Conservation (phyloP, 2,329 filamentous ascomycete genomes). For the Talaromyces pinophilus region DNA sequence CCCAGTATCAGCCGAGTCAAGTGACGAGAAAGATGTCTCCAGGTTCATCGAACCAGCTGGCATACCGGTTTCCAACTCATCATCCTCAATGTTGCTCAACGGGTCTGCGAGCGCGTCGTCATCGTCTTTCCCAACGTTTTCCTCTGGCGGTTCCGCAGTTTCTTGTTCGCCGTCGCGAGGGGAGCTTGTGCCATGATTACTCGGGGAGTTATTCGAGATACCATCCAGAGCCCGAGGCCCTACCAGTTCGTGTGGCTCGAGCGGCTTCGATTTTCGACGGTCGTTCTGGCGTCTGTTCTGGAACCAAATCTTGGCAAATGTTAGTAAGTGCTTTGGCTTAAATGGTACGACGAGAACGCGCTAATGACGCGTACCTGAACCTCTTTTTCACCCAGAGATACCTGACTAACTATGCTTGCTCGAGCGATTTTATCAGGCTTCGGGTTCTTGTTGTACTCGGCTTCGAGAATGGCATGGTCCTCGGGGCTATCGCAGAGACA, state of each 20-base stretch:
- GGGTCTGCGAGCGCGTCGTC: background rate
- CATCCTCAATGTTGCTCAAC: background rate
- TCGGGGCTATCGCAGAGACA: slow-evolving; percentile 63
- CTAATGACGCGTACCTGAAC: slow-evolving; percentile 72
- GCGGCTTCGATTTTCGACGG: slow-evolving; percentile 80
- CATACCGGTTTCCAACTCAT: background rate
- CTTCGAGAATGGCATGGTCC: slow-evolving; percentile 85
- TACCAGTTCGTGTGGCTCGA: slow-evolving; percentile 73
- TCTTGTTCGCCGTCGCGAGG: slow-evolving; percentile 28
- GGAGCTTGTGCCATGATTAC: slow-evolving; percentile 33
- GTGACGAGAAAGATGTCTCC: slow-evolving; percentile 14
- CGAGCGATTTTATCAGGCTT: slow-evolving; percentile 91
- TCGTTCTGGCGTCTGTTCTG: slow-evolving; percentile 94
- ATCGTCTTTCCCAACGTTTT: background rate
- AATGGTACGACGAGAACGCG: slow-evolving; percentile 5
- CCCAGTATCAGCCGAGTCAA: background rate
- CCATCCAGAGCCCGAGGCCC: slow-evolving; percentile 36
- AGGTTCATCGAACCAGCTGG: background rate
- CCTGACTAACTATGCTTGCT: slow-evolving; percentile 77
- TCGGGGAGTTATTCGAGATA: slow-evolving; percentile 32
- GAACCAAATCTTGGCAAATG: slow-evolving; percentile 79
- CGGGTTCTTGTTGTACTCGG: slow-evolving; percentile 78
- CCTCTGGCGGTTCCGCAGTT: background rate
- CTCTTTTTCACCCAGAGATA: slow-evolving; percentile 91
- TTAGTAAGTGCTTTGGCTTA: background rate